Base-by-base conservation (phyloP, 2,329 filamentous ascomycete species). In the Emmonsiellopsis sp. region DNA sequence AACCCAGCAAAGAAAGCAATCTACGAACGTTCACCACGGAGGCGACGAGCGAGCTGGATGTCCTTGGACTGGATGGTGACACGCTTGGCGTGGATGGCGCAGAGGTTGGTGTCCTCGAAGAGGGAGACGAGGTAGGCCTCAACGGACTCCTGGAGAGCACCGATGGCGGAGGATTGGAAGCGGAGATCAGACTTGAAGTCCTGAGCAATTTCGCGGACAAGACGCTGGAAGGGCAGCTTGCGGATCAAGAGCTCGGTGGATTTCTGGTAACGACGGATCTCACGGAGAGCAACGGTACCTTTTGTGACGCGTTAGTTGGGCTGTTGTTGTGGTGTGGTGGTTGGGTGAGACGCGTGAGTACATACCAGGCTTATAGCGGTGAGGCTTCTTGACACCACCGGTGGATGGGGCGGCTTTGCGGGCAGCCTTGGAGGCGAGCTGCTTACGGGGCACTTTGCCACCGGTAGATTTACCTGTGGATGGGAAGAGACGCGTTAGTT, bases 221-320 rank as follows among this genome's bases (percentile, higher is more conserved):
- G 80, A 73, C 93, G 88, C 79, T 96, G 89, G 81, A 98, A 98
- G 57, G 93, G 93, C 60, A 96, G 86, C 82, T 96, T 97, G 77
- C 88, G 85, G 76, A 98, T 90, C 65, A 98, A 79, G 50, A 98
- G 85, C 78, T 97, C 91, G 50, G 92, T 96, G 60, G 86, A 89
- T 80, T 95, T 95, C 80, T 97, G 92, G 81, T 97, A 97, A 70
- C 88, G 87, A 81, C 92, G 87, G 68, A 98, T 98, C 80, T 98
- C 93, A 83, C 90, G 88, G 68, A 97, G 87, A 82, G 92, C 92
- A 77, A 95, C 87, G 71, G 93, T 95, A 82, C 82, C 82, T 62
- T 27, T 69, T 4, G 52, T 32, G 13, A 6, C 31, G 42, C 48
- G 56, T 71, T 65, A 71, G 63, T 44, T 58, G 8, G 10, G 33